Evolutionary conservation across 768 basidiomycete species (phyloP).

Genomic region (Calocybe cyanea): DNA sequence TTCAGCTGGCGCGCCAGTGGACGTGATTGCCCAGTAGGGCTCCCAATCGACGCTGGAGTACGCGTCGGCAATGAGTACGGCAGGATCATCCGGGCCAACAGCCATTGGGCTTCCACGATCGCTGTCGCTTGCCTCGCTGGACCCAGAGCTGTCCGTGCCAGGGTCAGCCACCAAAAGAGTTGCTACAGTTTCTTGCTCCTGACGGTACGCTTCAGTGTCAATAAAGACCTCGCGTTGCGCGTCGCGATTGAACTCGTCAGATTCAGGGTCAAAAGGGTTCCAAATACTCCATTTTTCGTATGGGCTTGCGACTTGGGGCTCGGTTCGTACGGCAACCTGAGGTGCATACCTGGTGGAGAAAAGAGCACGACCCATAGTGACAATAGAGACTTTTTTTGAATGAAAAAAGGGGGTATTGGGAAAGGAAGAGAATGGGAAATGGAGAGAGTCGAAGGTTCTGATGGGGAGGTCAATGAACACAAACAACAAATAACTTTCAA

Average conservation of each 20-base stretch:
- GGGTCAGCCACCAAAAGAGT: slow-evolving; percentile 24
- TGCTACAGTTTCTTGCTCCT: slow-evolving; percentile 24
- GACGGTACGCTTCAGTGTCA: slow-evolving; percentile 35
- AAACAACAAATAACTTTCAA: slow-evolving; percentile 16
- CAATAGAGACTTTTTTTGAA: slow-evolving; percentile 8
- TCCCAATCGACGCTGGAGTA: slow-evolving; percentile 26
- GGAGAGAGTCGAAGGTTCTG: slow-evolving; percentile 12
- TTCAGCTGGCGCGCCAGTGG: slow-evolving; percentile 7
- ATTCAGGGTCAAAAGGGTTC: slow-evolving; percentile 76
- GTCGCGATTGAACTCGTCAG: slow-evolving; percentile 67
- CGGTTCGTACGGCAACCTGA: slow-evolving; percentile 36
- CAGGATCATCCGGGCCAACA: slow-evolving; percentile 37
- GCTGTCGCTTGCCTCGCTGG: slow-evolving; percentile 41
- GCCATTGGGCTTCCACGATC: slow-evolving; percentile 49
- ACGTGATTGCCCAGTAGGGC: slow-evolving; percentile 14
- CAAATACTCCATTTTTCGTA: slow-evolving; percentile 61
- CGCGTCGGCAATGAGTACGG: slow-evolving; percentile 33
- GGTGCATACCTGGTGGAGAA: slow-evolving; percentile 43
- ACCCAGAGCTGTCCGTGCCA: slow-evolving; percentile 30
- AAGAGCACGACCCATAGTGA: slow-evolving; percentile 56
- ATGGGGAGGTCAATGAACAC: slow-evolving; percentile 6
- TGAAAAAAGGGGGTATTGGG: slow-evolving; percentile 22
- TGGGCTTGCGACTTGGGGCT: slow-evolving; percentile 35
- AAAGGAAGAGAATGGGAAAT: slow-evolving; percentile 16
- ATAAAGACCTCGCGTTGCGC: slow-evolving; percentile 69